Base-by-base conservation (phyloP, 1,139 yeast genomes). In the Scheffersomyces illinoinensis region DNA sequence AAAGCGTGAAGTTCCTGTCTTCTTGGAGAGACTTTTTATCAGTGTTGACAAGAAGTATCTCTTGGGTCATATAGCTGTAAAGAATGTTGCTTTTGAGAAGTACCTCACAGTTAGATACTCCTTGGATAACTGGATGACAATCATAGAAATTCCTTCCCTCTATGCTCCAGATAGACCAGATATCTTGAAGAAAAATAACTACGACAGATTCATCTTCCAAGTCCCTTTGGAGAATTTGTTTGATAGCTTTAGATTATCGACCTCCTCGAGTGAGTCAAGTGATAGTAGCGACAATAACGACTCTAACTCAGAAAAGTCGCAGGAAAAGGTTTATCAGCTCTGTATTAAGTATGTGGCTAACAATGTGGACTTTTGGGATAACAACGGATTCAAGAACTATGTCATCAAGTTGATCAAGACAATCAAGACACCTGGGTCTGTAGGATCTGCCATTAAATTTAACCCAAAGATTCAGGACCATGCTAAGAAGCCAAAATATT, bases 31-130 rank as follows among this genome's bases (percentile, higher is more conserved):
- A 58, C 70, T 91, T 17, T 85, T 85, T 63, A 76, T 91, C 55
- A 82, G 89, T 33, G 74, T 83, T 7, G 87, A 88, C 64, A 84
- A 84, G 61, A 78, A 79, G 63, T 78, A 77, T 56, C 72, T 91
- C n/a, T 73, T 85, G 59, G 97, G 97, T 2, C 87, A 87, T 62
- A 81, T 91, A 52, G 93, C 91, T 14, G 97, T 89, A 33, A 82
- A 83, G 67, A 91, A 91, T 72, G 54, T 90, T 20, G 79, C 90
- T 1, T 91, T 81, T 71, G 83, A 86, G 57, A 91, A 91, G 74
- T 71, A 73, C 55, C 85, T 91, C 33, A 79, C 83, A 21, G 80
- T 90, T 20, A 80, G 92, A 55, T 88, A 89, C 69, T 84, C 96
- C 0, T 75, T 84, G 58, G 93, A 91, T 71, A 73, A 82, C 64